Evolutionary conservation across 2,329 filamentous ascomycete species (phyloP).

Genomic region (Sarocladium strictum): DNA sequence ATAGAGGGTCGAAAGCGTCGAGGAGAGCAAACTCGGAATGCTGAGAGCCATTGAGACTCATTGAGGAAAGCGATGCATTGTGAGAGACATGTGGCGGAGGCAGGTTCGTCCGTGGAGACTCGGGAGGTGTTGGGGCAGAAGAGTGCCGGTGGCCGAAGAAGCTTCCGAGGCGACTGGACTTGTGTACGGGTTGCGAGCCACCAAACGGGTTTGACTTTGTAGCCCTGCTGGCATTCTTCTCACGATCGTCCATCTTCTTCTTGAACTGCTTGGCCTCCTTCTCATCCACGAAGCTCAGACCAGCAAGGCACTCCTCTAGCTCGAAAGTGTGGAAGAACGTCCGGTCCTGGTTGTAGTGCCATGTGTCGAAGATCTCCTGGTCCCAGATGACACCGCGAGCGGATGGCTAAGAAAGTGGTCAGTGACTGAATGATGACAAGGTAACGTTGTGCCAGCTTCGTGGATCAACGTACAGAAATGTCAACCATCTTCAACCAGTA

Average conservation of each 20-base stretch:
- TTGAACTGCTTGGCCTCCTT: conserved; percentile 96
- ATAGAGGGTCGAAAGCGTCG: conserved; percentile 58
- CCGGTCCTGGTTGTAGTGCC: conserved; percentile 92
- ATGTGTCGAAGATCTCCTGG: conserved; percentile 94
- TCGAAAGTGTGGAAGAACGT: conserved; percentile 98
- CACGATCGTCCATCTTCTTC: conserved; percentile 94
- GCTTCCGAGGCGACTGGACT: conserved; percentile 46
- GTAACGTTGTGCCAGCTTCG: not conserved
- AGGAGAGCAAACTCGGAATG: conserved; percentile 54
- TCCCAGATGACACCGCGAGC: conserved; percentile 90
- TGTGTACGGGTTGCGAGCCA: conserved; percentile 30
- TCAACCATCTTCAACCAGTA: conserved; percentile 98
- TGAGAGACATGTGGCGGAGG: conserved; percentile 29
- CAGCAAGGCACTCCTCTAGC: conserved; percentile 84
- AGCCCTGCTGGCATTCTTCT: conserved; percentile 90
- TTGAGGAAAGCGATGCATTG: conserved; percentile 34
- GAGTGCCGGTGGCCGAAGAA: conserved; percentile 55
- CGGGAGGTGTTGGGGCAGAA: conserved; percentile 51
- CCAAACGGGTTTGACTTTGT: conserved; percentile 75
- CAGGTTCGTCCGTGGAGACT: conserved; percentile 43
- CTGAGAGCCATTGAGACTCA: conserved; percentile 39
- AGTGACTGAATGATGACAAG: conserved; percentile 4
- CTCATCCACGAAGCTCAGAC: conserved; percentile 88
- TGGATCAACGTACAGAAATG: conserved; percentile 61
- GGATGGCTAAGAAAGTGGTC: conserved; percentile 47